A percentile compares a stretch with the other conserved stretches of the same genome.
These are phyloP conservation scores for Hyphodiscus sp. DNA, from an alignment of 2,329 filamentous ascomycete species.

Conservation along the genomic window DNA sequence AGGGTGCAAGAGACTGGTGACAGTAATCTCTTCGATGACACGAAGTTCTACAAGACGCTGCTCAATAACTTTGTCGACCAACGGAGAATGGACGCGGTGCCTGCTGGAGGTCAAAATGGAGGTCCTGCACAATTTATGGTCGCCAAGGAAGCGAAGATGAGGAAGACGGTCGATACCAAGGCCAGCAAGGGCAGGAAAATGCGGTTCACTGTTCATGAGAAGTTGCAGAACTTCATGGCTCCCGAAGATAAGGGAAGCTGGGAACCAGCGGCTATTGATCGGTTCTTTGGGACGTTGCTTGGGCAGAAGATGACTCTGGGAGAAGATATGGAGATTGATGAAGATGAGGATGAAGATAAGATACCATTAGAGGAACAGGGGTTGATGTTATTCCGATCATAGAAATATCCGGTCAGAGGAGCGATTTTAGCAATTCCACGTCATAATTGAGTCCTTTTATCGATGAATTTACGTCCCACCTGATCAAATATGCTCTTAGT, in stretches of 20 bases:
- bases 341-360: constrained; percentile 46
- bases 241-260: constrained; percentile 75
- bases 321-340: constrained; percentile 48
- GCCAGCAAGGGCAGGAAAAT: constrained; percentile 94
- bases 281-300: constrained; percentile 69
- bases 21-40: constrained; percentile 76
- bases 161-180: constrained; percentile 82
- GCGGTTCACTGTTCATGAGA: constrained; percentile 92
- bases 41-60: constrained; percentile 87
- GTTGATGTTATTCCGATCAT: constrained; percentile 30
- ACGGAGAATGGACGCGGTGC: constrained; percentile 62
- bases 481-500: too few relatives aligned
- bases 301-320: constrained; percentile 62
- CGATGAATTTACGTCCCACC: too few relatives aligned
- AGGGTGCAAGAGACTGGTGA: constrained; percentile 51
- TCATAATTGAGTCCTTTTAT: too few relatives aligned
- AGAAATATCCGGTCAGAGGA: background rate
- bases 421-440: too few relatives aligned
- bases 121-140: constrained; percentile 52
- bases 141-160: constrained; percentile 69
- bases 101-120: constrained; percentile 30
- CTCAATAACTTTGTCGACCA: constrained; percentile 92
- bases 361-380: constrained; percentile 25
- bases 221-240: constrained; percentile 97
- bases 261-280: constrained; percentile 73